Evolutionary conservation across 345 rosid species (phyloP), one percentile per base, ranked within the genome.

Genomic region (Rhodomyrtus tomentosa): DNA sequence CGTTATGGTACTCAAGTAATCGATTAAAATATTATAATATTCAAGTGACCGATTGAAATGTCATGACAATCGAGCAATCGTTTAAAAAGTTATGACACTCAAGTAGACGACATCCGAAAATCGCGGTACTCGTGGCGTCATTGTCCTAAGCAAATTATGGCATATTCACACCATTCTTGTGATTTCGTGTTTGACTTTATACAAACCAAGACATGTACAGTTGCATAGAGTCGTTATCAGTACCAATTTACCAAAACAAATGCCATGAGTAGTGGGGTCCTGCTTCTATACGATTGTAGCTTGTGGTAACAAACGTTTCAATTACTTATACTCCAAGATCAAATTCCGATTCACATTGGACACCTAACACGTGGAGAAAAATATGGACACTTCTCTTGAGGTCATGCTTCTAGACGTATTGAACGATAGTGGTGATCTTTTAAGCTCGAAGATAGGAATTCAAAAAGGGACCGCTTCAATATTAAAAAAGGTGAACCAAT

Each of bases 71-170:
- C 55, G 20, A 18, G 10, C 7, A 20, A 53, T 53, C 9, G 10
- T 7, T 53, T 53, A 21, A 62, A 1, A 16, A 32, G 40, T 62
- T 4, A 16, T 32, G 0, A 4, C 1, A 32, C 2, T 62, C 1
- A 7, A 62, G 9, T 36, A 5, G 38, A 0, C 1, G 3, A 2
- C 22, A 18, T 68, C 0, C 10, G 13, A 18, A 68, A 18, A 6
- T 68, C 10, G 18, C 8, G 24, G 10, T 4, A 9, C 6, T 36
- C 20, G 6, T 9, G 1, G 6, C 3, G 10, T 68, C 2, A 36
- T 0, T 9, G 16, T 68, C 1, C 21, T 68, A 1, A 0, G 13
- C 6, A 68, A 5, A 38, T 68, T 68, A 8, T 68, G 79, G 36
- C 11, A 21, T 20, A 36, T 68, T 68, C 16, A 68, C 42, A 18